Evolutionary conservation across 1,139 yeast species (phyloP), one percentile per base, ranked within the genome.

Genomic region (Suhomyces panamericanus): DNA sequence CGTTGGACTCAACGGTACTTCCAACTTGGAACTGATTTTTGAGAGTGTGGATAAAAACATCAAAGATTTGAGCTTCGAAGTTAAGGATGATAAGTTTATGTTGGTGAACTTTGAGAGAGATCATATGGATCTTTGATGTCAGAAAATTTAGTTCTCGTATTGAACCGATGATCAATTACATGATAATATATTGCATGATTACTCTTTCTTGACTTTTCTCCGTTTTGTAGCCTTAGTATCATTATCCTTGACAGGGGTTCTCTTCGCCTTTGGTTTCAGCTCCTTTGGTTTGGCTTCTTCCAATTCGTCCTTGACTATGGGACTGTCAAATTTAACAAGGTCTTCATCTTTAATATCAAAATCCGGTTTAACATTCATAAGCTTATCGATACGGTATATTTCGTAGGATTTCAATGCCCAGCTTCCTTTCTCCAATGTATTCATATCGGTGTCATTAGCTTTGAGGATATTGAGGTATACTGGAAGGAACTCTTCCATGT

Each of bases 31-130:
- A 48, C 53, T 50, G 13, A 65, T 73, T 17, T 59, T 71, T 35
- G 60, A 59, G n/a, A 56, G 56, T 22, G 73, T 69, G 10, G 63
- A 67, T 43, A 47, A 55, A 7, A 70, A 72, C 50, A 64, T 74
- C 43, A 59, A 53, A 26, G 50, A 50, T n/a, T 62, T 73, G 40
- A 63, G 69, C 33, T 54, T 63, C 24, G 60, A 57, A 10, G 58
- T 57, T 38, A 56, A 60, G 46, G 77, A 73, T 50, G 67, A 66
- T 38, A 61, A 60, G 44, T 73, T 70, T 52, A 58, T 65, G 55
- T 57, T 73, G 54, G 60, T 71, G 20, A 73, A 72, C 51, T 70
- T 69, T 46, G 75, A 71, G 39, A 60, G 55, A 35, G 78, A 73
- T 52, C 67, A 66, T 51, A 49, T 72, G 50, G 66, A 63, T 48